A percentile compares a stretch with the other conserved stretches of the same genome.
These are phyloP conservation scores for Eucalyptus sideroxylon DNA, from an alignment of 345 rosid genomes.

Conservation along the genomic window DNA sequence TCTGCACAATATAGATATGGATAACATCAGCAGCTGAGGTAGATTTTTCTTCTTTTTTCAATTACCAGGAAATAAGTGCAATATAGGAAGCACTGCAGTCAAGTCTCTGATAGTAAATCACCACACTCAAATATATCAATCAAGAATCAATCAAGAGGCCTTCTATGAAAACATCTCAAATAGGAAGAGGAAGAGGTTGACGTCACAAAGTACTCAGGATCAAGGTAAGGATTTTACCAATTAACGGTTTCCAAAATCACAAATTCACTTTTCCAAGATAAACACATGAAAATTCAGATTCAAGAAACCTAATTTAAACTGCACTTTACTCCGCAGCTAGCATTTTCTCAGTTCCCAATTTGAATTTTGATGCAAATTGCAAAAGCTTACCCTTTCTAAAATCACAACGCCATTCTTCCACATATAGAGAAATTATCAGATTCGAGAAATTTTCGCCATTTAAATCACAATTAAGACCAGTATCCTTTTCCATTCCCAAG, in stretches of 20 bases:
- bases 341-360: background rate
- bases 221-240: background rate
- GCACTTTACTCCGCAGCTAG: background rate
- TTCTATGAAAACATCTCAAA: background rate
- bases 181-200: background rate
- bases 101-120: background rate
- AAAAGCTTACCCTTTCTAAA: background rate
- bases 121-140: background rate
- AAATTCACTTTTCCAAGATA: background rate
- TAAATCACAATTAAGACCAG: background rate
- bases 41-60: background rate
- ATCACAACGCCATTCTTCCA: background rate
- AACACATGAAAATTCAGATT: background rate
- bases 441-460: background rate
- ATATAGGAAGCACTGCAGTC: background rate
- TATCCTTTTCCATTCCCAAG: background rate
- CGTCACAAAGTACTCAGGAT: background rate
- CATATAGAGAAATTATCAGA: background rate
- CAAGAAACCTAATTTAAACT: background rate
- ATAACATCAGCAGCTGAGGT: background rate
- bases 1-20: slow-evolving; percentile 21
- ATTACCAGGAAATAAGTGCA: background rate
- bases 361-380: background rate
- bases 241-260: background rate
- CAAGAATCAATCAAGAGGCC: background rate